Evolutionary conservation across 2,329 filamentous ascomycete genomes (phyloP).

Genomic region (Diplocarpon mali): DNA sequence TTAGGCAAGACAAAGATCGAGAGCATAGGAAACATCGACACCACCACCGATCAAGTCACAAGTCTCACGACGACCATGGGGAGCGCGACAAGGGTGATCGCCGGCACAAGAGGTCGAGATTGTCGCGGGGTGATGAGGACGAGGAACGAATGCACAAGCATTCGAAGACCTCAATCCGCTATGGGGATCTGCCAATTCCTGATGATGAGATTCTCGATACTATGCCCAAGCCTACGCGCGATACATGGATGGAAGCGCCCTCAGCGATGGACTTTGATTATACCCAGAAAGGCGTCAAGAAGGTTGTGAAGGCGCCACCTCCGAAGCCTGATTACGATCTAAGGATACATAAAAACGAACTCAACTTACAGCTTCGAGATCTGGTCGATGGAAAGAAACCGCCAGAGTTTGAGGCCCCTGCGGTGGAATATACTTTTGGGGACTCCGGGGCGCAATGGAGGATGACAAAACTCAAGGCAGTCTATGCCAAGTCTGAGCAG

Average conservation of each 20-base stretch:
- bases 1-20: constrained; percentile 33
- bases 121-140: constrained; percentile 28
- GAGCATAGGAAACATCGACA: constrained; percentile 28
- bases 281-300: constrained; percentile 48
- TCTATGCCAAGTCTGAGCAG: constrained; percentile 71
- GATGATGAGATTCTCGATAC: constrained; percentile 35
- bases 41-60: constrained; percentile 25
- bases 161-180: constrained; percentile 35
- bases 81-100: constrained; percentile 34
- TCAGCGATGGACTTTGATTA: constrained; percentile 78
- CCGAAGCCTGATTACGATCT: constrained; percentile 26
- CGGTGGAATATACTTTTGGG: constrained; percentile 76
- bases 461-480: constrained; percentile 85
- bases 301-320: constrained; percentile 35
- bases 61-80: constrained; percentile 20
- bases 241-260: constrained; percentile 91
- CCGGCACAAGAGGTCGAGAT: constrained; percentile 50
- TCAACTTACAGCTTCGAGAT: constrained; percentile 59
- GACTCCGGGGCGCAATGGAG: constrained; percentile 88
- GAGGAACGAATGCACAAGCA: constrained; percentile 26
- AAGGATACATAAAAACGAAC: constrained; percentile 61
- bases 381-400: constrained; percentile 45
- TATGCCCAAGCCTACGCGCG: constrained; percentile 41
- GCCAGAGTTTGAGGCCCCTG: constrained; percentile 41
- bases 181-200: constrained; percentile 40